phyloP scores from a whole-genome alignment of 139 green algal species.

The Zygnema cylindricum region DNA sequence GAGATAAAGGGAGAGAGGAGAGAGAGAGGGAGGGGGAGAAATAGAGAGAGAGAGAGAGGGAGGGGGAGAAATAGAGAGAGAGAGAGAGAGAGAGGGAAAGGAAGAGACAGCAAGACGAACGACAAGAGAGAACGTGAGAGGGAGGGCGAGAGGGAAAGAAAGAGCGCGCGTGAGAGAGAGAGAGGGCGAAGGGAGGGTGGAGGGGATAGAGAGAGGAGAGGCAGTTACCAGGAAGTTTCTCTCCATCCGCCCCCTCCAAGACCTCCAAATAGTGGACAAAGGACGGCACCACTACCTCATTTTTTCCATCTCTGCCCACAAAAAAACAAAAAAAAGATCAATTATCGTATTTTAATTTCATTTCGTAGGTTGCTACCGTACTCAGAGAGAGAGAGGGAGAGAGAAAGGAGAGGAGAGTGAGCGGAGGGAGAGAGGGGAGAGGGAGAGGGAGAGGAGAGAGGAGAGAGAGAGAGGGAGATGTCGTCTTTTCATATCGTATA shows the following conservation, averaged over 20 bases:
- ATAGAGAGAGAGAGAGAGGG: too few relatives aligned
- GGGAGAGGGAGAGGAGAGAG: too few relatives aligned
- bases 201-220: background rate
- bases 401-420: background rate
- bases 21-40: too few relatives aligned
- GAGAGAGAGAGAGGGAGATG: too few relatives aligned
- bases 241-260: constrained; percentile 82
- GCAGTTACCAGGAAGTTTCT: constrained; percentile 68
- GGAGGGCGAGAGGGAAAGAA: too few relatives aligned
- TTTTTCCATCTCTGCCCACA: constrained; percentile 85
- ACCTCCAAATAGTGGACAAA: constrained; percentile 95
- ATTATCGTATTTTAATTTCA: too few relatives aligned
- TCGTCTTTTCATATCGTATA: too few relatives aligned
- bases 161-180: constrained; percentile 26
- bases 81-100: too few relatives aligned
- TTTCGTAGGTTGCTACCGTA: background rate
- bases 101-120: background rate
- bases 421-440: background rate
- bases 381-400: background rate
- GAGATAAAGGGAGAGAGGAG: too few relatives aligned
- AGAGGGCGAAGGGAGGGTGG: constrained; percentile 31
- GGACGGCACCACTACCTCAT: constrained; percentile 91
- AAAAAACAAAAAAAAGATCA: constrained; percentile 64
- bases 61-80: too few relatives aligned
- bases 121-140: too few relatives aligned